Conservation (phyloP, 108 stramenopile species). For the Schizochytrium sp. region DNA sequence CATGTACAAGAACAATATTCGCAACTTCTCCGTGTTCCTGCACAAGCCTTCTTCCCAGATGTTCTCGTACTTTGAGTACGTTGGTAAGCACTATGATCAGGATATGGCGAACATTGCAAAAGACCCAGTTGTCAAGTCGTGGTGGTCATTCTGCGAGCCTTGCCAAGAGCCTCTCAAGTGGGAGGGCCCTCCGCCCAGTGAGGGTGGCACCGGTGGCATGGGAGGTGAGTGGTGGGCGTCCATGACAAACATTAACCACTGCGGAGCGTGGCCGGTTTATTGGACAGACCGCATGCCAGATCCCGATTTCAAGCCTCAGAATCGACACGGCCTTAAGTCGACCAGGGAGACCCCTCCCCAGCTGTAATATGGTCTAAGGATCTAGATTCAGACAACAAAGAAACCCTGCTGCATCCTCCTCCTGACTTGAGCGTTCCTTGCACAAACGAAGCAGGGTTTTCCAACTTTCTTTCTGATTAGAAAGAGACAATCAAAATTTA, state of each 20-base stretch:
- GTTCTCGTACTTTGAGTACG: constrained; percentile 56
- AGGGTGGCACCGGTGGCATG: constrained; percentile 42
- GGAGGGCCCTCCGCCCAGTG: constrained; percentile 7
- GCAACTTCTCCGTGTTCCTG: constrained; percentile 34
- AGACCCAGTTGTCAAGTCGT: background rate
- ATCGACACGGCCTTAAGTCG: too few relatives aligned
- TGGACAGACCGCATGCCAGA: constrained; percentile 27
- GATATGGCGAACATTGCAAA: constrained; percentile 56
- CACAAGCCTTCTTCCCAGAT: constrained; percentile 27
- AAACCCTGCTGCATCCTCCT: too few relatives aligned
- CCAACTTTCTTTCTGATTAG: too few relatives aligned
- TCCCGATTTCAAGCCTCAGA: constrained; percentile 8
- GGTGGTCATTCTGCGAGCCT: constrained; percentile 58
- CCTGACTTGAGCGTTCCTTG: too few relatives aligned
- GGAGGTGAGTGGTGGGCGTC: constrained; percentile 37
- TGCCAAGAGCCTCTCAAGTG: constrained; percentile 45
- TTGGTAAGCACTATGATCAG: constrained; percentile 2
- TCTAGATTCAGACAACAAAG: too few relatives aligned
- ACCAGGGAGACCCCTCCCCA: too few relatives aligned
- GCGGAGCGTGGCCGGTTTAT: constrained; percentile 55
- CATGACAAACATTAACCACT: constrained; percentile 20
- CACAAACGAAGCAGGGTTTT: too few relatives aligned
- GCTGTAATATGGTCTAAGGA: too few relatives aligned
- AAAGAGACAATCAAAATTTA: too few relatives aligned
- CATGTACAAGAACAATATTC: constrained; percentile 45